Conservation (phyloP, 768 basidiomycete genomes). For the Russula sp. region DNA sequence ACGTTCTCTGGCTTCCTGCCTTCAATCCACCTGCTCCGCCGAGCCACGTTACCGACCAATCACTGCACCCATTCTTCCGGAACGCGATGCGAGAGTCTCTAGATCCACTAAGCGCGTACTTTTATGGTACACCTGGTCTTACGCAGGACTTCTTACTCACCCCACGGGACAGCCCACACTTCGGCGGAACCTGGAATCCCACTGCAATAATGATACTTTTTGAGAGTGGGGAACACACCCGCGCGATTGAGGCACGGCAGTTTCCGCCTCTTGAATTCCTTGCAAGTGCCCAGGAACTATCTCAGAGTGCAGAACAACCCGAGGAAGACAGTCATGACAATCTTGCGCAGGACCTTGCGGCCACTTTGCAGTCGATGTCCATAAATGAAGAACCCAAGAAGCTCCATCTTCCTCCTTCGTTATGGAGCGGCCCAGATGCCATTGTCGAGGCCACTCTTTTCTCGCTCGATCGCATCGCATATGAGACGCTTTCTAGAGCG, state of each 20-base stretch:
- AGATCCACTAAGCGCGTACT: slow-evolving; percentile 41
- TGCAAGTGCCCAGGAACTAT: neutral
- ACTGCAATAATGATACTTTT: slow-evolving; percentile 57
- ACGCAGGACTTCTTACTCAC: slow-evolving; percentile 77
- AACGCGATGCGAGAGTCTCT: slow-evolving; percentile 61
- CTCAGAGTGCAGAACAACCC: neutral
- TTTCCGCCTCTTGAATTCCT: slow-evolving; percentile 58
- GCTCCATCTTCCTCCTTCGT: slow-evolving; percentile 33
- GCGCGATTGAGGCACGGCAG: slow-evolving; percentile 55
- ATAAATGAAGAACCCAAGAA: slow-evolving; percentile 35
- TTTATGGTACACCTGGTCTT: slow-evolving; percentile 52
- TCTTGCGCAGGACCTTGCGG: slow-evolving; percentile 37
- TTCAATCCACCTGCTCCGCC: slow-evolving; percentile 50
- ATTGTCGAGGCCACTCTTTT: slow-evolving; percentile 42
- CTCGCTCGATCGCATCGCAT: slow-evolving; percentile 42
- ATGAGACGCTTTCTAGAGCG: slow-evolving; percentile 36
- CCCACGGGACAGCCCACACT: slow-evolving; percentile 67
- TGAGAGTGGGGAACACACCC: slow-evolving; percentile 42
- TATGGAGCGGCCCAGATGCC: slow-evolving; percentile 36
- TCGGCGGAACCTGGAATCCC: slow-evolving; percentile 60
- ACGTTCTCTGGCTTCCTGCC: slow-evolving; percentile 60
- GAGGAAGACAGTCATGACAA: slow-evolving; percentile 11
- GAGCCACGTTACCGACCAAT: slow-evolving; percentile 25
- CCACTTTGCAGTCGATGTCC: slow-evolving; percentile 37
- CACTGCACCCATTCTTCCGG: slow-evolving; percentile 40